phyloP scores from a whole-genome alignment of 768 basidiomycete species.

The Crassisporium funariophilum region DNA sequence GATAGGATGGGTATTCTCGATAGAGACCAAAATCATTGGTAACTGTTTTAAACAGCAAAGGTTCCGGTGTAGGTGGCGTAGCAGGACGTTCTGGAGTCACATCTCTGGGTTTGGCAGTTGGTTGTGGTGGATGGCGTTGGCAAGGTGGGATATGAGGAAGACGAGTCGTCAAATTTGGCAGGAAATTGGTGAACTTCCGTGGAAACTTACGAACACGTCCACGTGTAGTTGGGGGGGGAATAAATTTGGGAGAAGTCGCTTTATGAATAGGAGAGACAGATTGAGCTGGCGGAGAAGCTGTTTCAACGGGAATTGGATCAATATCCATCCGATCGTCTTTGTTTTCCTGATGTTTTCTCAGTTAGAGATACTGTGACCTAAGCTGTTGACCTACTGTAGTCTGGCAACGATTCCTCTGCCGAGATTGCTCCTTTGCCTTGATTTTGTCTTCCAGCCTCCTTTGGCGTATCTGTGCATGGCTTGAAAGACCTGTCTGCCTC shows the following conservation, averaged over 20 bases:
- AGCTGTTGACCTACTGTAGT: background rate
- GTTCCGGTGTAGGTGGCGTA: background rate
- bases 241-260: background rate
- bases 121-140: background rate
- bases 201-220: constrained; percentile 7
- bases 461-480: background rate
- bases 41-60: constrained; percentile 13
- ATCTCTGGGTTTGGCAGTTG: background rate
- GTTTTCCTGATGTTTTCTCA: background rate
- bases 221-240: constrained; percentile 6
- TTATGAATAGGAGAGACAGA: background rate
- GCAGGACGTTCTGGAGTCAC: constrained; percentile 1
- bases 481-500: background rate
- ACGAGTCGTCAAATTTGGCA: constrained; percentile 10
- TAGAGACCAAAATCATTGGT: constrained; percentile 24
- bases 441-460: background rate
- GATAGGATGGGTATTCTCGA: constrained; percentile 18
- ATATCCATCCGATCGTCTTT: background rate
- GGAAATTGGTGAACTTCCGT: constrained; percentile 6
- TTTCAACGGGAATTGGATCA: constrained; percentile 1
- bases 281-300: constrained; percentile 1
- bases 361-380: background rate
- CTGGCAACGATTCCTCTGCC: background rate
- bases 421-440: background rate
- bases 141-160: constrained; percentile 13